Base-by-base conservation (phyloP, 176 grass and related monocot genomes). In the Musa beccarii region DNA sequence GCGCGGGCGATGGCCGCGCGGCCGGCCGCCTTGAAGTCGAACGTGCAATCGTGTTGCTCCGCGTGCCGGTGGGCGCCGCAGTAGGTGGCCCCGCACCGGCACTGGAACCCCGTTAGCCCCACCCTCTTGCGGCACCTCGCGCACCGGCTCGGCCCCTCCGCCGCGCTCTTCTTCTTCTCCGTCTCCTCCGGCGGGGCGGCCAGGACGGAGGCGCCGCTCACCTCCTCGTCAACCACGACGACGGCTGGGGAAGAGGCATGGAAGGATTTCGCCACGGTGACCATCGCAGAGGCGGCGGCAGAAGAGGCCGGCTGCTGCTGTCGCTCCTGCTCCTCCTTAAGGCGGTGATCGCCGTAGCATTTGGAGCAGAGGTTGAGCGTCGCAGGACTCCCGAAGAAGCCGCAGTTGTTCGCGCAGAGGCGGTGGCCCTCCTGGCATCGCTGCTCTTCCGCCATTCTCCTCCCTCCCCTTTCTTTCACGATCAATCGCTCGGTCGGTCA, bases 371-470 rank as follows among this genome's bases (percentile, higher is more conserved):
- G 68, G 29, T 70, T 51, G 16, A 70, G 29, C 68, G 68, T 70
- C 43, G 68, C 68, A 16, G 68, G 68, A 6, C 68, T 70, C 11
- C 68, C 68, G 15, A 70, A 70, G 68, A 70, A 69, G 67, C 67
- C 67, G 43, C 67, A 69, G 67, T 69, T 69, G 43, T 69, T 69
- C 12, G 67, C 67, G 67, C 67, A 69, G 16, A 69, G 67, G 34
- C 67, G 43, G 43, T 70, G 68, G 2, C 43, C 68, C 43, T 70
- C 68, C 43, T 51, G 43, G 68, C 16, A 51, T 70, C 68, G 34
- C 68, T 70, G 68, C 68, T 70, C 43, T 20, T 70, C 68, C 68
- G 15, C 68, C 68, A 70, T 70, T n/a, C 34, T 51, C 10, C 65
- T 68, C 15, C 4, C 65, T 15, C 25, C 24, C 34, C 43, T 19